Percentiles rank a stretch among this genome's conserved stretches.
Conservation (phyloP, 371 early-diverging fungal genomes). For the Apophysomyces trapeziformis region DNA sequence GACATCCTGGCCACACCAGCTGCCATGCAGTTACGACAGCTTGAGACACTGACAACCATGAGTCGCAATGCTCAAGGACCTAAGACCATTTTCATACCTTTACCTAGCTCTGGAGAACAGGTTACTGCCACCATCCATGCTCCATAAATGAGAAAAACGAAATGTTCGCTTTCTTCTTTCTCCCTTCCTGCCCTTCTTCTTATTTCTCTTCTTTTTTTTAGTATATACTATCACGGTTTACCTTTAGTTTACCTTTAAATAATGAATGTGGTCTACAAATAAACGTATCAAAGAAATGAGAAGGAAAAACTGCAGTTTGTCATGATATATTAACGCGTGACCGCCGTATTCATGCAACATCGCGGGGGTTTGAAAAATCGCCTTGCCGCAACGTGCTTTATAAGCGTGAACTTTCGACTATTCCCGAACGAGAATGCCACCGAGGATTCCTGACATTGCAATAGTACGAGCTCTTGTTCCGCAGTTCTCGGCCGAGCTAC, state of each 20-base stretch:
- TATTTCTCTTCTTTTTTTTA: not conserved
- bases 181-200: too few relatives aligned
- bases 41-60: conserved; percentile 86
- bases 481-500: conserved; percentile 65
- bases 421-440: conserved; percentile 24
- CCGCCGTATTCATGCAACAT: too few relatives aligned
- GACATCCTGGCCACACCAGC: conserved; percentile 73
- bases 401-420: not conserved
- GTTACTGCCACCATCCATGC: not conserved
- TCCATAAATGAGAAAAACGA: not conserved
- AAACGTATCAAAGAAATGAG: not conserved
- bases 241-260: not conserved
- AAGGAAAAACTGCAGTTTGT: not conserved
- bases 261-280: not conserved
- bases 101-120: conserved; percentile 18
- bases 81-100: conserved; percentile 78
- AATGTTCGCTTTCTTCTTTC: too few relatives aligned
- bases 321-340: too few relatives aligned
- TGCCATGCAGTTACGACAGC: conserved; percentile 85
- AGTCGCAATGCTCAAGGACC: conserved; percentile 63
- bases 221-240: conserved; percentile 5
- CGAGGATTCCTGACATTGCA: conserved; percentile 47
- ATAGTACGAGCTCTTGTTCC: conserved; percentile 72
- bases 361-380: too few relatives aligned
- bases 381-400: too few relatives aligned